Conservation (phyloP, 257 asterid genomes). For the Hygrophila difformis region DNA sequence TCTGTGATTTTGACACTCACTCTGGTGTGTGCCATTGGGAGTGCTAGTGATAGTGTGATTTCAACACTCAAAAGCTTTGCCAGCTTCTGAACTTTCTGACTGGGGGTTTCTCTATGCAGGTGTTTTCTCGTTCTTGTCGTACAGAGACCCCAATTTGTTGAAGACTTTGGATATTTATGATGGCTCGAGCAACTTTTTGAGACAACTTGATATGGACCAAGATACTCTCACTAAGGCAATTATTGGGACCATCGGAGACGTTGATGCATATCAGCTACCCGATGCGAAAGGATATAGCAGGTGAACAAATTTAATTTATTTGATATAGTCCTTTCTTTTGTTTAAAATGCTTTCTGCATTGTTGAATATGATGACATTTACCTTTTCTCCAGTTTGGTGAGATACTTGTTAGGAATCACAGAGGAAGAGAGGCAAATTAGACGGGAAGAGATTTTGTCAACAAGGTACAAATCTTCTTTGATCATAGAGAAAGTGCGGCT, state of each 20-base stretch:
- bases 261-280: constrained; percentile 90
- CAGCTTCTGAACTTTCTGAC: constrained; percentile 10
- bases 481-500: constrained; percentile 2
- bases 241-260: constrained; percentile 95
- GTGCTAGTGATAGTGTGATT: not conserved
- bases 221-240: constrained; percentile 95
- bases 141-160: constrained; percentile 93
- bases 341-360: constrained; percentile 1
- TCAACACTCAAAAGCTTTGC: not conserved
- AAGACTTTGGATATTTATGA: constrained; percentile 89
- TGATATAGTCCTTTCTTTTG: not conserved
- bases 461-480: constrained; percentile 46
- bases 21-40: constrained; percentile 54
- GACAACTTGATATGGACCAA: constrained; percentile 80
- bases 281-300: constrained; percentile 98
- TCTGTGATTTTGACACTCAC: constrained; percentile 90
- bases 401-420: constrained; percentile 76
- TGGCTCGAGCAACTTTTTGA: constrained; percentile 73
- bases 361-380: constrained; percentile 6
- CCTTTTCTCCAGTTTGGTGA: constrained; percentile 56
- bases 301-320: constrained; percentile 24
- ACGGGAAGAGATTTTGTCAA: constrained; percentile 85
- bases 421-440: constrained; percentile 85
- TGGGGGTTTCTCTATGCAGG: constrained; percentile 42
- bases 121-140: constrained; percentile 84